Base-by-base conservation (phyloP, 176 grass and related monocot genomes). In the Cymbopogon citratus region DNA sequence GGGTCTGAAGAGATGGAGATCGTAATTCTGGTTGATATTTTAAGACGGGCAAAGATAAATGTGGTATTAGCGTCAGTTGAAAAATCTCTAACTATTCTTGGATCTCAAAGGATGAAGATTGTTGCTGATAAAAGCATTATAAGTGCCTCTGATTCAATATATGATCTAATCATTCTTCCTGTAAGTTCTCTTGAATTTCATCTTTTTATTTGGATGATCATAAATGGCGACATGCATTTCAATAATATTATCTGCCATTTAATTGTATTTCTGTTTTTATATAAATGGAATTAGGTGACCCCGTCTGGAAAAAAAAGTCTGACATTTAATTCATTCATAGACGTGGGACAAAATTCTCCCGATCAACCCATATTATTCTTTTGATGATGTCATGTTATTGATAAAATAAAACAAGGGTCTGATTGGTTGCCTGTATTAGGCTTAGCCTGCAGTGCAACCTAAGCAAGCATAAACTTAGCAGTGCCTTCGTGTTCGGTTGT, bases 1-100 rank as follows among this genome's bases (percentile, higher is more conserved):
- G 95, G 90, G 14, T 98, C 84, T 41, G 95, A 98, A 86, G 95
- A 95, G 48, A 93, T 98, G 86, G 95, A 92, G 78, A 86, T 93
- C 25, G 78, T 93, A 69, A 93, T 91, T 59, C 68, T 98, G 79
- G 82, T 83, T 14, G 88, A 95, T 87, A 84, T 98, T 72, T 91
- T 95, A 80, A 89, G 95, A 79, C 85, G 95, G 24, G 92, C 95
- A 72, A 94, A 92, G 48, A 78, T 95, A 80, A 76, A 95, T 90
- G 95, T 93, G 44, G 85, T 95, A 74, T 84, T 98, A 88, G 92
- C 90, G 46, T 98, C 92, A 38, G 72, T 95, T 80, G 92, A 93
- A 89, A 91, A 88, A 82, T 81, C 77, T 13, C 23, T 4, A 71
- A 76, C 69, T 78, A 86, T 98, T 84, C 36, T 93, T 66, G 95